Conservation (phyloP, 2,329 filamentous ascomycete genomes). For the Aspergillus aculeatinus region DNA sequence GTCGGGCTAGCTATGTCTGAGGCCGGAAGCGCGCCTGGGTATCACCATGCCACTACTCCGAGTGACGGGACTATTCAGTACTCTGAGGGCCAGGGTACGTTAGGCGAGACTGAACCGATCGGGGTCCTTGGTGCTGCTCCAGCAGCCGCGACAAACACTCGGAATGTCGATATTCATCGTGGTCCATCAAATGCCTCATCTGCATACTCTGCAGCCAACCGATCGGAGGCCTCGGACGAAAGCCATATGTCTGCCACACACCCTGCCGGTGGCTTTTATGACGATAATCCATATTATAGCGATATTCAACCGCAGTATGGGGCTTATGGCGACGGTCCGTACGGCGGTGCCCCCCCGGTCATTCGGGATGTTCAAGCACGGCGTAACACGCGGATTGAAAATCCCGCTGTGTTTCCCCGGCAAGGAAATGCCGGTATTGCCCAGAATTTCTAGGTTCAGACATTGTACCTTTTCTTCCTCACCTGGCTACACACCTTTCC, state of each 20-base stretch:
- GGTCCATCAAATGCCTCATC: conserved; percentile 95
- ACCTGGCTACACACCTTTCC: neutral
- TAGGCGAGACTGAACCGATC: conserved; percentile 76
- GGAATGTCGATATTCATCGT: conserved; percentile 71
- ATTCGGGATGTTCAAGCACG: conserved; percentile 91
- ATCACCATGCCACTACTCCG: conserved; percentile 59
- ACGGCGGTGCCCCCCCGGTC: conserved; percentile 65
- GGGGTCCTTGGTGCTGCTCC: conserved; percentile 73
- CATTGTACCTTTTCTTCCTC: neutral
- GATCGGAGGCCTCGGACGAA: conserved; percentile 65
- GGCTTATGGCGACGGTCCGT: conserved; percentile 57
- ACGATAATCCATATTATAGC: conserved; percentile 57
- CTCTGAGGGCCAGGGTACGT: conserved; percentile 63
- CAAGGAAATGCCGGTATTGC: conserved; percentile 90
- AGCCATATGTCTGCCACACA: conserved; percentile 48
- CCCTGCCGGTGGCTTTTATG: conserved; percentile 53
- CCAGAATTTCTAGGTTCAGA: conserved; percentile 75
- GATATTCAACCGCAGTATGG: conserved; percentile 45
- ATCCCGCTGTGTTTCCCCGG: conserved; percentile 81
- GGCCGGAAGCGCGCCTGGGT: conserved; percentile 57
- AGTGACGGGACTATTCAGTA: conserved; percentile 58
- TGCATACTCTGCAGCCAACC: conserved; percentile 79
- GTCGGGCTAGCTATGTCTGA: conserved; percentile 69
- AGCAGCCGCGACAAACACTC: conserved; percentile 60
- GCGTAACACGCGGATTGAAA: conserved; percentile 93